Base-by-base conservation (phyloP, 1,284 basidiomycete genomes). In the Anthracocystis walkeri region DNA sequence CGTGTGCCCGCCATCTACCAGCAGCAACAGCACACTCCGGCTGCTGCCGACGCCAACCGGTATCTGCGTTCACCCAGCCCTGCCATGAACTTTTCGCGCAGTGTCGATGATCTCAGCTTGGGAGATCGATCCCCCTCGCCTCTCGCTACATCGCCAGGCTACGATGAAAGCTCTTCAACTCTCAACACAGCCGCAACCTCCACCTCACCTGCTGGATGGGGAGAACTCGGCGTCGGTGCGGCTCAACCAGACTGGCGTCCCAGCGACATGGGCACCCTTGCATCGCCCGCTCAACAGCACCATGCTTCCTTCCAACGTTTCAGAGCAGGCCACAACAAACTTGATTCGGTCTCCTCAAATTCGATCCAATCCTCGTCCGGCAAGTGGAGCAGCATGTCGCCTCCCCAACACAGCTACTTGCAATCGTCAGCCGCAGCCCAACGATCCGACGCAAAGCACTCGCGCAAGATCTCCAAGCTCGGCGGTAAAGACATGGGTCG, bases 91-190 rank as follows among this genome's bases (percentile, higher is more conserved):
- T 81, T 77, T 50, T 81, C 81, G 18, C 68, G 79, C 42, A 82
- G 81, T 42, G 81, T 79, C 40, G 81, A 82, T 45, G 79, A 82
- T 44, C 65, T 82, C 51, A 70, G 56, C 44, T 58, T 59, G n/a
- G 52, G 38, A 20, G 70, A 73, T 4, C 63, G 51, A 35, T 53
- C 75, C 12, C 40, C 56, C 3, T 62, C 74, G 21, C 58, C 69
- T 10, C 59, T 58, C n/a, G 29, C 70, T 1, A 33, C 58, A 33
- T 60, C 75, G 3, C 57, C 68, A 8, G 72, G 58, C 12, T 65
- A 66, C 46, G 66, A 66, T n/a, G 63, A 62, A n/a, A 66, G 66
- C 72, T 44, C 38, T 23, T 70, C 72, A 16, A 59, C 66, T 16
- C 53, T 65, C 1, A 51, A 58, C 41, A 65, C 65, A 29, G 29